Conservation (phyloP, 495 filamentous ascomycete species). For the Filosporella fistucella region DNA sequence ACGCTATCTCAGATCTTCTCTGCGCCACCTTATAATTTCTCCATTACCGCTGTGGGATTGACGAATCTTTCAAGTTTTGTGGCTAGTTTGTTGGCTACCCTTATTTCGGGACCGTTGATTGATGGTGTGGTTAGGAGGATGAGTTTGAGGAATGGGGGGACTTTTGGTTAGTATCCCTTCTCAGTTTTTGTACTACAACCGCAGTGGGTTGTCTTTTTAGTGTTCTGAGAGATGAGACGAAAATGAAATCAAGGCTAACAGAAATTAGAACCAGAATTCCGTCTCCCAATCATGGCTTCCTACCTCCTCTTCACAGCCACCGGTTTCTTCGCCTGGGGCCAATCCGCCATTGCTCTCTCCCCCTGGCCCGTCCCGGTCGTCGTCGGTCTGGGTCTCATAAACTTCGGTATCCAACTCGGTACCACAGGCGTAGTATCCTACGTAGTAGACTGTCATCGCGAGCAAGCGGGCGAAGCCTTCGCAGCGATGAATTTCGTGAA, state of each 20-base stretch:
- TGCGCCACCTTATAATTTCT: constrained; percentile 41
- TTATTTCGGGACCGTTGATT: constrained; percentile 35
- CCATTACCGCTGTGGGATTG: constrained; percentile 35
- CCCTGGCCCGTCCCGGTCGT: constrained; percentile 34
- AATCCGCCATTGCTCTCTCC: constrained; percentile 24
- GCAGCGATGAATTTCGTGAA: constrained; percentile 38
- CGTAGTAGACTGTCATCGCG: constrained; percentile 36
- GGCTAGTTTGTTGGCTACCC: constrained; percentile 32
- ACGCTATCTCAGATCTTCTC: constrained; percentile 43
- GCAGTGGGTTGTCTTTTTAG: background rate
- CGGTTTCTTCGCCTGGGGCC: constrained; percentile 42
- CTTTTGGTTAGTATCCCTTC: constrained; percentile 14
- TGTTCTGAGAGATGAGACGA: too few relatives aligned
- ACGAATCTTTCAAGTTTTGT: constrained; percentile 39
- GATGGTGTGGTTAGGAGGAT: constrained; percentile 33
- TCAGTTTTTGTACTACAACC: too few relatives aligned
- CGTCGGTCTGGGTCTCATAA: constrained; percentile 38
- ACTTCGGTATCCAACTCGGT: constrained; percentile 38
- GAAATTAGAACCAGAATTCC: constrained; percentile 44
- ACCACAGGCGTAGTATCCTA: constrained; percentile 37
- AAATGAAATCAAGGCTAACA: too few relatives aligned
- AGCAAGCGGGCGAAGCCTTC: constrained; percentile 38
- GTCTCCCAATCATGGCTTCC: constrained; percentile 37
- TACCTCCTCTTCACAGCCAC: constrained; percentile 36
- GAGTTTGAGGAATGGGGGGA: constrained; percentile 21